Evolutionary conservation across 768 basidiomycete species (phyloP), one percentile per base, ranked within the genome.

Genomic region (Lactarius pseudohatsudake): DNA sequence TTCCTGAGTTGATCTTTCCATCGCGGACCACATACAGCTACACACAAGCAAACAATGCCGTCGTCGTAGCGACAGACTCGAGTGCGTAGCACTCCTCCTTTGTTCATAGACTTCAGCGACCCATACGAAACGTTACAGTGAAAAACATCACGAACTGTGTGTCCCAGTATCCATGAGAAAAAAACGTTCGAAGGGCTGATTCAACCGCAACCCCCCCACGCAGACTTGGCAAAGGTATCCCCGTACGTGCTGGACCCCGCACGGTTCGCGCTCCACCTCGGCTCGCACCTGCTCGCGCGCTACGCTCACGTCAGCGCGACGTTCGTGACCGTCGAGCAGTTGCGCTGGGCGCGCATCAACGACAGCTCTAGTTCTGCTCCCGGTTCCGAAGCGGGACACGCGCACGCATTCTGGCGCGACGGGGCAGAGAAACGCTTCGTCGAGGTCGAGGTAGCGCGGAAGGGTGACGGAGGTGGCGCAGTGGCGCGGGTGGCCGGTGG

Each of bases 31-130:
- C 45, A 26, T 1, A 18, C 62, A 92, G 92, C 72, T 98, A 91
- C 76, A 96, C 92, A 4, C 71, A 92, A 70, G 93, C 91, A 0
- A 93, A 98, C 74, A 98, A 98, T 77, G 84, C 84, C 3, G 86
- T 89, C 11, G 83, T 97, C 11, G 93, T 98, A 2, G 89, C 96
- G 2, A 98, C 95, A 1, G 96, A 98, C 77, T 92, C 92, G 1
- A 88, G 59, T 66, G 41, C 64, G 64, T 69, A 38, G 54, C 57
- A 18, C 28, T 41, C 6, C 4, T 26, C 16, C 54, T 26, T 4
- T 22, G 20, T 15, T 4, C n/a, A 60, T 20, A 10, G 22, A 6
- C 41, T 4, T 40, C 45, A 22, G 47, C 8, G 11, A 47, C 47
- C 5, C 57, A 38, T 13, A 4, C 13, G 16, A 38, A 34, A 26